Evolutionary conservation across 768 basidiomycete species (phyloP).

Genomic region (Podaxis sp.): DNA sequence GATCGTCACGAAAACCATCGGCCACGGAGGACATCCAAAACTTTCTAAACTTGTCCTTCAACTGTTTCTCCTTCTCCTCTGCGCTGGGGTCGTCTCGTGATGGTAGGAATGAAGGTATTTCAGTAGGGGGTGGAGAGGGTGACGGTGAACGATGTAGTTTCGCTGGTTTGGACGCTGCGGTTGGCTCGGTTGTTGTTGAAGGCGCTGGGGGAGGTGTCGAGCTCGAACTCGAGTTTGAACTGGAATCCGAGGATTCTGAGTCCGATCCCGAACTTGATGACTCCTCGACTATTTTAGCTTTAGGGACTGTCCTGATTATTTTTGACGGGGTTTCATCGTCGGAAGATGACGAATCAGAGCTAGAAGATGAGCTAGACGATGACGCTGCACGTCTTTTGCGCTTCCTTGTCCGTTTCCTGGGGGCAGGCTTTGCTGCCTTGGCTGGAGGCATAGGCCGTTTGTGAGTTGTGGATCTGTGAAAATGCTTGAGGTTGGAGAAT

Average conservation of each 20-base stretch:
- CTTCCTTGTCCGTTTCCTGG: constrained; percentile 51
- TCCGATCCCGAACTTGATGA: constrained; percentile 27
- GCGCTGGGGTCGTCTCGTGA: constrained; percentile 22
- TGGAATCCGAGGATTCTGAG: constrained; percentile 24
- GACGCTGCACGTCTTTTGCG: constrained; percentile 50
- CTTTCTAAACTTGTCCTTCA: constrained; percentile 71
- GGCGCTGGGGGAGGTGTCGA: constrained; percentile 15
- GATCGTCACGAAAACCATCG: constrained; percentile 79
- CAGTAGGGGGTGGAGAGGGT: constrained; percentile 42
- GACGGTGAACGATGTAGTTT: constrained; percentile 34
- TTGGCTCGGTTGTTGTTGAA: constrained; percentile 14
- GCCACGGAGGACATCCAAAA: constrained; percentile 88
- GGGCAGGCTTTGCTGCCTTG: constrained; percentile 28
- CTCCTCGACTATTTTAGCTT: constrained; percentile 13
- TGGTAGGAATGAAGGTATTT: constrained; percentile 61
- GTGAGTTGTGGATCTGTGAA: background rate
- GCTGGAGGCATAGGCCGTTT: constrained; percentile 20
- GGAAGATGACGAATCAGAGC: constrained; percentile 29
- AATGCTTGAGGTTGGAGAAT: background rate
- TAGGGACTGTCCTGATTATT: constrained; percentile 11
- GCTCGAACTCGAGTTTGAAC: constrained; percentile 15
- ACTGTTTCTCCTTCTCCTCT: constrained; percentile 42
- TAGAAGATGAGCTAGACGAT: constrained; percentile 42
- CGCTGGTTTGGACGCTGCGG: background rate
- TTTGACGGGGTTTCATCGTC: constrained; percentile 18